Evolutionary conservation across 2,329 filamentous ascomycete species (phyloP), one percentile per base, ranked within the genome.

Genomic region (Rhexocercosporidium sp.): DNA sequence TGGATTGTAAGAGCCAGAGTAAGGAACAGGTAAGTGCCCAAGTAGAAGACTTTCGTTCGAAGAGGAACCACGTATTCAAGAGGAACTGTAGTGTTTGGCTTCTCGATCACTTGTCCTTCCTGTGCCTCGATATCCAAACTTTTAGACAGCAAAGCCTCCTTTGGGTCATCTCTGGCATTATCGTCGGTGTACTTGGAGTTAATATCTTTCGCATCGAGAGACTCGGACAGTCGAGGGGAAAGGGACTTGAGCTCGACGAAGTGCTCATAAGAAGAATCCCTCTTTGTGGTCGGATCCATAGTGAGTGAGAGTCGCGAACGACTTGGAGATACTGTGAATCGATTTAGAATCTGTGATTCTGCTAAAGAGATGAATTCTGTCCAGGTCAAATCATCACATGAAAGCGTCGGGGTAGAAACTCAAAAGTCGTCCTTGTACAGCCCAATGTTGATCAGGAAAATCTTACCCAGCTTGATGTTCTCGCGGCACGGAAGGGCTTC

Each of bases 1-100:
- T 63, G 61, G 3, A 63, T 54, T 5, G 61, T 63, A 7, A 63
- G 49, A 1, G 47, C 46, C 1, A 63, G 37, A 44, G 46, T 63
- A 1, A 63, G 51, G 6, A 54, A 27, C 20, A 63, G 20, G 54
- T 63, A 63, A 0, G 47, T 54, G 31, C 31, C 22, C 49, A 63
- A 37, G 37, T 54, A 54, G n/a, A 63, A 44, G 34, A 63, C 37
- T 25, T 63, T 63, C 0, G 20, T 63, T 5, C 51, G 47, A 3
- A 54, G 34, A n/a, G 61, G 61, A 22, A 54, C 31, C 25, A 37
- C 37, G 29, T 63, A 54, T 56, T 63, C 61, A 11, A 62, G 44
- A 39, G 59, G 59, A 9, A 51, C 46, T 18, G 59, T 37, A n/a
- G 31, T 22, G 9, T 44, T 11, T 4, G 44, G 27, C 12, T 31